Conservation (phyloP, 2,329 filamentous ascomycete species). For the Pyricularia pennisetigena region DNA sequence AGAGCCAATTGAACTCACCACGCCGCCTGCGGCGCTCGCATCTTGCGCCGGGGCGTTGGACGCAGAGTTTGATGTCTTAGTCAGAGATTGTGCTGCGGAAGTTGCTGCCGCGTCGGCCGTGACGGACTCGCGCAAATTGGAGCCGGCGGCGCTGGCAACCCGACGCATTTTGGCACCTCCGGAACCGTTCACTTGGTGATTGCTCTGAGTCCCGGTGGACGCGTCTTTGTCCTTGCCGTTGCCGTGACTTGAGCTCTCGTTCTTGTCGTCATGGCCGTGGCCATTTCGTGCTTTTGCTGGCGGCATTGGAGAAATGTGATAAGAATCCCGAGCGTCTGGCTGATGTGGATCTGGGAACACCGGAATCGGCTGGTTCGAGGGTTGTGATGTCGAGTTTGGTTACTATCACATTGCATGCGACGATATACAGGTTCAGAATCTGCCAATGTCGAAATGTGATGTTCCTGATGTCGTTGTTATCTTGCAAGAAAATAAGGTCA, state of each 20-base stretch:
- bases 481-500: not conserved
- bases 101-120: slow-evolving; percentile 14
- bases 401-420: not conserved
- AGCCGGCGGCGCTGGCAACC: slow-evolving; percentile 40
- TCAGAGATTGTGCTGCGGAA: slow-evolving; percentile 1
- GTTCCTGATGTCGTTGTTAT: not conserved
- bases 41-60: not conserved
- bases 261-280: slow-evolving; percentile 3
- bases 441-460: not conserved
- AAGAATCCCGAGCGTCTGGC: not conserved
- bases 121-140: slow-evolving; percentile 32
- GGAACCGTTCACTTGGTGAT: slow-evolving; percentile 28
- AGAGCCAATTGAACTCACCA: not conserved
- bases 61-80: not conserved
- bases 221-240: slow-evolving; percentile 28
- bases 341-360: not conserved
- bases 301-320: not conserved
- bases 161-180: slow-evolving; percentile 39
- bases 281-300: slow-evolving; percentile 33
- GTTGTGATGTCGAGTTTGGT: not conserved
- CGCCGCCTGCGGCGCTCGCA: not conserved
- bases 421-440: not conserved
- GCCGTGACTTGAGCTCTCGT: slow-evolving; percentile 17
- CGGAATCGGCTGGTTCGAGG: not conserved
- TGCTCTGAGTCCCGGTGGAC: not conserved